Conservation (phyloP, 306 rosid genomes). For the Cyclanthera cordifolia region DNA sequence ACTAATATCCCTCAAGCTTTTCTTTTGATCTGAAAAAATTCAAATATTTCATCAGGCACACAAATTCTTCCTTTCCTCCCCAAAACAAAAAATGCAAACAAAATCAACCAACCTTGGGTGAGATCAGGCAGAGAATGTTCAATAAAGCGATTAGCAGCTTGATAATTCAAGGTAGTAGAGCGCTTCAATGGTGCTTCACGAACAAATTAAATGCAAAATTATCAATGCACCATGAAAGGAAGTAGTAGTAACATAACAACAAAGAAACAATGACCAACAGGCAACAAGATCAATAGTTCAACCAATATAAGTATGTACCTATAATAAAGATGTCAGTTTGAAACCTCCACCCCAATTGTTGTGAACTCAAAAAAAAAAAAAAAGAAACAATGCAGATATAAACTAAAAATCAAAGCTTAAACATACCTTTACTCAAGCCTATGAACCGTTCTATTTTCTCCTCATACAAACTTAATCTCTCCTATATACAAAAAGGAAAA, state of each 20-base stretch:
- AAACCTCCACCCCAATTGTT: too few relatives aligned
- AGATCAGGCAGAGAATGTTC: slow-evolving; percentile 86
- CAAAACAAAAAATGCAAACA: slow-evolving; percentile 3
- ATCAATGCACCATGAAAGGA: not conserved
- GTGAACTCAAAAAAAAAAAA: not conserved
- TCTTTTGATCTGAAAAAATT: slow-evolving; percentile 48
- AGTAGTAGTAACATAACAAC: not conserved
- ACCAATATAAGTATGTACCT: too few relatives aligned
- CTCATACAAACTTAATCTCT: slow-evolving; percentile 55
- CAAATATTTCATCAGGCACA: slow-evolving; percentile 12
- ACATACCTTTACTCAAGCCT: slow-evolving; percentile 56
- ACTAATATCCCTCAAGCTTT: slow-evolving; percentile 53
- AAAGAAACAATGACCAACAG: not conserved
- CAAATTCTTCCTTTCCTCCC: not conserved
- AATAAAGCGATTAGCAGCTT: slow-evolving; percentile 87
- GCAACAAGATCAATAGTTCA: too few relatives aligned
- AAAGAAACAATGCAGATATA: not conserved
- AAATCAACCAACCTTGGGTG: slow-evolving; percentile 45
- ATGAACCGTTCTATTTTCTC: slow-evolving; percentile 47
- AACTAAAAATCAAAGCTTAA: not conserved
- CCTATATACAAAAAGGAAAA: slow-evolving; percentile 29
- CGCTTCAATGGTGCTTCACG: slow-evolving; percentile 77
- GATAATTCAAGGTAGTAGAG: slow-evolving; percentile 60
- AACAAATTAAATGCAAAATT: slow-evolving; percentile 26
- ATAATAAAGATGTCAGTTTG: too few relatives aligned